Conservation (phyloP, 2,329 filamentous ascomycete species). For the Verticillium alfalfae region DNA sequence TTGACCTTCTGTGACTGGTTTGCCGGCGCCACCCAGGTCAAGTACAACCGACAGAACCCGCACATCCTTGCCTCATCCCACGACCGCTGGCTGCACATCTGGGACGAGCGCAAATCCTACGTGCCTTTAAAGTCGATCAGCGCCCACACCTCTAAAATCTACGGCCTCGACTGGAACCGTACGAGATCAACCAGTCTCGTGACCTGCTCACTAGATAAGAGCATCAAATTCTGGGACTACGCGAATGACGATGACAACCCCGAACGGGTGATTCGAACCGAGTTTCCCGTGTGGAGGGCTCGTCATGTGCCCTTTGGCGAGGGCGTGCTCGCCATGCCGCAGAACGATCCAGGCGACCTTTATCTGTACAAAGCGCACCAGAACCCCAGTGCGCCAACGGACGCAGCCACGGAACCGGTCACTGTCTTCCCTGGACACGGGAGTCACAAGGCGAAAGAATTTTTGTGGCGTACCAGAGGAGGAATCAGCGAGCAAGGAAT, state of each 20-base stretch:
- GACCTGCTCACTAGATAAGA: constrained; percentile 87
- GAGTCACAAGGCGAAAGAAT: constrained; percentile 76
- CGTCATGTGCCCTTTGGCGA: constrained; percentile 86
- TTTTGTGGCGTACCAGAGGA: constrained; percentile 81
- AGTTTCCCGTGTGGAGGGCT: constrained; percentile 86
- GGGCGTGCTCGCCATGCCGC: constrained; percentile 85
- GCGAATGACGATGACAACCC: constrained; percentile 54
- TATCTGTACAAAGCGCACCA: constrained; percentile 73
- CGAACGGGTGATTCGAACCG: constrained; percentile 72
- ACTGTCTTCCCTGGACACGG: constrained; percentile 57
- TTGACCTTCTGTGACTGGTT: constrained; percentile 89
- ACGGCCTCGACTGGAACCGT: constrained; percentile 91
- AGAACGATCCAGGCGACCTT: constrained; percentile 78
- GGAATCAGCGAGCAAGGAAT: constrained; percentile 58
- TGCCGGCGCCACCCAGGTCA: constrained; percentile 89
- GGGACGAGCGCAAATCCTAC: constrained; percentile 79
- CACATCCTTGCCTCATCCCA: constrained; percentile 87
- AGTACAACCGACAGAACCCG: constrained; percentile 85
- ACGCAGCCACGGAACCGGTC: constrained; percentile 42
- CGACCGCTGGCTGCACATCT: constrained; percentile 80
- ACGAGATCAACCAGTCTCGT: constrained; percentile 66
- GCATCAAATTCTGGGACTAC: constrained; percentile 92
- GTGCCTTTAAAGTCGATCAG: constrained; percentile 77
- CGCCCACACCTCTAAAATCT: constrained; percentile 89
- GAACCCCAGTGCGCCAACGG: constrained; percentile 35